Percentiles rank a stretch among this genome's conserved stretches.
Evolutionary conservation across 768 basidiomycete genomes (phyloP).

Genomic region (Termitomyces sp.): DNA sequence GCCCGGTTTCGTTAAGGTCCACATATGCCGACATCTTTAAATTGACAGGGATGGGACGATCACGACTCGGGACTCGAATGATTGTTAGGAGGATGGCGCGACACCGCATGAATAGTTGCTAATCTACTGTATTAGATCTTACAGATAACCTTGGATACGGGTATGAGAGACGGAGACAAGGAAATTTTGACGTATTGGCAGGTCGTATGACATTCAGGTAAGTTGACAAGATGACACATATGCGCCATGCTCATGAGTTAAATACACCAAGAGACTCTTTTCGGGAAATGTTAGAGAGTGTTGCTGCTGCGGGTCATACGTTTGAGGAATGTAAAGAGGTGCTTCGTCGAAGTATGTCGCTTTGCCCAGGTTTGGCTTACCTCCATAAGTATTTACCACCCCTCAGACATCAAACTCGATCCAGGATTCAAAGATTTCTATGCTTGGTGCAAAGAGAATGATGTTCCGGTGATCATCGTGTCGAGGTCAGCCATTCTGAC

Average conservation of each 20-base stretch:
- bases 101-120: background rate
- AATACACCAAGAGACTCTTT: conserved; percentile 73
- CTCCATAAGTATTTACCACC: background rate
- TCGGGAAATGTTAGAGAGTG: conserved; percentile 77
- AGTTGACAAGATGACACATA: conserved; percentile 7
- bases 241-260: background rate
- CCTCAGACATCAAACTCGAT: conserved; percentile 77
- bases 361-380: background rate
- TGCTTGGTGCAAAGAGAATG: conserved; percentile 71
- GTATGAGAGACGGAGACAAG: conserved; percentile 58
- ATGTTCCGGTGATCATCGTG: conserved; percentile 88
- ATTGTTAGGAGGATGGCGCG: conserved; percentile 48
- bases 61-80: conserved; percentile 89
- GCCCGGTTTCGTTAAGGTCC: background rate
- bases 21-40: conserved; percentile 1
- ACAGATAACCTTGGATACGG: conserved; percentile 92
- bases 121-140: conserved; percentile 46
- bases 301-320: conserved; percentile 64
- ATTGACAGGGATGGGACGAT: conserved; percentile 82
- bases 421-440: conserved; percentile 86
- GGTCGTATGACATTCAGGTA: conserved; percentile 69
- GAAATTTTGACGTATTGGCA: conserved; percentile 67
- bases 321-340: conserved; percentile 84
- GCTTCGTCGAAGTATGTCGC: conserved; percentile 55
- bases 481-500: conserved; percentile 53